Conservation (phyloP, 1,284 basidiomycete genomes). For the Pascua sp. region DNA sequence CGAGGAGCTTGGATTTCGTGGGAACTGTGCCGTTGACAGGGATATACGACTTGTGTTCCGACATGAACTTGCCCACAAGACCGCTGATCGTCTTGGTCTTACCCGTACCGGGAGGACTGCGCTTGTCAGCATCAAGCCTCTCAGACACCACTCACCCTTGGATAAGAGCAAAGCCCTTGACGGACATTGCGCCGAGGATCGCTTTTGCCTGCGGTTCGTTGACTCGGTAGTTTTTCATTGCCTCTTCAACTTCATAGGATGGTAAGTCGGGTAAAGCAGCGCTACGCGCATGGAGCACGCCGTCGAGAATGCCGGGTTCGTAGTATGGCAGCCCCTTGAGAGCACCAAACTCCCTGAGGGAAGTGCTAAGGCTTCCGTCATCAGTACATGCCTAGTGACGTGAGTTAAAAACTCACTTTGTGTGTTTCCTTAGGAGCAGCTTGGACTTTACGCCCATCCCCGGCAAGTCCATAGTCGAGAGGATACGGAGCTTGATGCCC, state of each 20-base stretch:
- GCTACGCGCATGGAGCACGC: conserved; percentile 67
- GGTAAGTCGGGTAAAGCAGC: conserved; percentile 56
- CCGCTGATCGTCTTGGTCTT: conserved; percentile 98
- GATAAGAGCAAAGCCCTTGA: conserved; percentile 82
- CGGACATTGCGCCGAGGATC: conserved; percentile 70
- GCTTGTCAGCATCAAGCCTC: not conserved
- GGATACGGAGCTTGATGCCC: conserved; percentile 52
- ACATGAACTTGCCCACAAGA: conserved; percentile 79
- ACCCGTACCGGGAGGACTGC: conserved; percentile 92
- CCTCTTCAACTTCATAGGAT: conserved; percentile 58
- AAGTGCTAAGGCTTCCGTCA: conserved; percentile 69
- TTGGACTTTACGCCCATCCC: conserved; percentile 53
- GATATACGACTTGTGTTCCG: conserved; percentile 59
- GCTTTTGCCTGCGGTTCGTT: conserved; percentile 95
- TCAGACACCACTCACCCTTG: conserved; percentile 68
- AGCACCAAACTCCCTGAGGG: conserved; percentile 88
- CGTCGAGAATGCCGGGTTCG: conserved; percentile 60
- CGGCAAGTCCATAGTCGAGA: conserved; percentile 47
- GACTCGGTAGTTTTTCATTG: conserved; percentile 69
- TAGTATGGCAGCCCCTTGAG: conserved; percentile 78
- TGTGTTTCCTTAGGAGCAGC: conserved; percentile 76
- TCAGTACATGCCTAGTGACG: not conserved
- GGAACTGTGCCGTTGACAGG: conserved; percentile 54
- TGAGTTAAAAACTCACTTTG: conserved; percentile 66
- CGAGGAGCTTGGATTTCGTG: conserved; percentile 69